Evolutionary conservation across 1,139 yeast genomes (phyloP).

Genomic region (Yamadazyma mexicana): DNA sequence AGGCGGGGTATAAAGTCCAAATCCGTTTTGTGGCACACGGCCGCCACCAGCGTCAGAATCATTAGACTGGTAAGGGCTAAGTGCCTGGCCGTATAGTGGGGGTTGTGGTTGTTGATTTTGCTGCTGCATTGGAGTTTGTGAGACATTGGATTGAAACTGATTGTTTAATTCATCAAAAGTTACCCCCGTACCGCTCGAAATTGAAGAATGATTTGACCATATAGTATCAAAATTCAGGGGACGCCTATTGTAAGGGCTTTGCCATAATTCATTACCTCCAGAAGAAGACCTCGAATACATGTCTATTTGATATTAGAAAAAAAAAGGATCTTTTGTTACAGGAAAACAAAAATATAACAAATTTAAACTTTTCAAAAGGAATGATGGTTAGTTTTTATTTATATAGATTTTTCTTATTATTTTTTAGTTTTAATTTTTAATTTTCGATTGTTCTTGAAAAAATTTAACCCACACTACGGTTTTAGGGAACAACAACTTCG

Average conservation of each 20-base stretch:
- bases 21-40: too few relatives aligned
- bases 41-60: background rate
- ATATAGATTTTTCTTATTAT: background rate
- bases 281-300: conserved; percentile 5
- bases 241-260: conserved; percentile 8
- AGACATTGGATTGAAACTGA: background rate
- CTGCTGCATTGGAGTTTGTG: background rate
- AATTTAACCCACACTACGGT: conserved; percentile 4
- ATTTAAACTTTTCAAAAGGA: background rate
- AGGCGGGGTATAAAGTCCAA: too few relatives aligned
- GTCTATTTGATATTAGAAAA: too few relatives aligned
- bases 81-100: background rate
- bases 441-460: background rate
- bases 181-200: conserved; percentile 8
- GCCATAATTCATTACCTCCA: conserved; percentile 7
- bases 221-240: conserved; percentile 15
- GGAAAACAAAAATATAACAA: background rate
- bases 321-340: too few relatives aligned
- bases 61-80: background rate
- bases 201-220: conserved; percentile 13
- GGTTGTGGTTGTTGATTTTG: background rate
- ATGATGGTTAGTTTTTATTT: background rate
- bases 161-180: conserved; percentile 2
- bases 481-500: conserved; percentile 1
- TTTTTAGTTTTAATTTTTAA: background rate